These are phyloP conservation scores for Citrus glauca DNA, from an alignment of 345 rosid genomes.

Conservation along the genomic window DNA sequence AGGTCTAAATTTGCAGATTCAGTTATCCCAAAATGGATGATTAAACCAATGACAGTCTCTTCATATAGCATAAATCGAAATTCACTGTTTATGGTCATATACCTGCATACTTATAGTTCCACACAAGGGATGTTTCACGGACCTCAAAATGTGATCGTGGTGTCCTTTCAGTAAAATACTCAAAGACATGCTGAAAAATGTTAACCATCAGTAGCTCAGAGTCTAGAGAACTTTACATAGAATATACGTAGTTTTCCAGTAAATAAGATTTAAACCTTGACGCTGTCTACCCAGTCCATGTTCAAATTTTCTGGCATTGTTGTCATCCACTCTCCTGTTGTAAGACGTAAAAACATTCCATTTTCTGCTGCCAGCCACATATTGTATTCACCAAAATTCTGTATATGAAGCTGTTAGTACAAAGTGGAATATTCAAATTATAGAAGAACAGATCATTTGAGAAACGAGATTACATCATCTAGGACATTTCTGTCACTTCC, in stretches of 20 bases:
- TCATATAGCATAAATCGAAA: neutral
- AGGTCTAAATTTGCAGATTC: constrained; percentile 25
- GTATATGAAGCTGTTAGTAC: constrained; percentile 19
- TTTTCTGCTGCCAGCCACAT: constrained; percentile 68
- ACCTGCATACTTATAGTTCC: constrained; percentile 69
- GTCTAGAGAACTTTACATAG: constrained; percentile 3
- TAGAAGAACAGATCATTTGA: neutral
- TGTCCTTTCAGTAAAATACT: constrained; percentile 61
- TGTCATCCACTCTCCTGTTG: constrained; percentile 53
- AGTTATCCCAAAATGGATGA: neutral
- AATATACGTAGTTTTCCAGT: constrained; percentile 7
- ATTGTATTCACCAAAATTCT: constrained; percentile 51
- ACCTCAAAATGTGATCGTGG: constrained; percentile 58
- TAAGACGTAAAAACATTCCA: constrained; percentile 52
- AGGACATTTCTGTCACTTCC: constrained; percentile 54
- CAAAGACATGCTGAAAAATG: constrained; percentile 45
- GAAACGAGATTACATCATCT: constrained; percentile 36
- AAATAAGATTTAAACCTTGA: constrained; percentile 33
- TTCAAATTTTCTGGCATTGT: constrained; percentile 59
- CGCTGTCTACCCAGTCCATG: constrained; percentile 65
- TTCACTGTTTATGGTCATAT: neutral
- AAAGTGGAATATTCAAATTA: constrained; percentile 2
- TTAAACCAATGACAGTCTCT: neutral
- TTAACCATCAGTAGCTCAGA: constrained; percentile 20
- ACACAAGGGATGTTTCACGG: constrained; percentile 56